Evolutionary conservation across 2,329 filamentous ascomycete species (phyloP), one percentile per base, ranked within the genome.

Genomic region (Aspergillus sp.): DNA sequence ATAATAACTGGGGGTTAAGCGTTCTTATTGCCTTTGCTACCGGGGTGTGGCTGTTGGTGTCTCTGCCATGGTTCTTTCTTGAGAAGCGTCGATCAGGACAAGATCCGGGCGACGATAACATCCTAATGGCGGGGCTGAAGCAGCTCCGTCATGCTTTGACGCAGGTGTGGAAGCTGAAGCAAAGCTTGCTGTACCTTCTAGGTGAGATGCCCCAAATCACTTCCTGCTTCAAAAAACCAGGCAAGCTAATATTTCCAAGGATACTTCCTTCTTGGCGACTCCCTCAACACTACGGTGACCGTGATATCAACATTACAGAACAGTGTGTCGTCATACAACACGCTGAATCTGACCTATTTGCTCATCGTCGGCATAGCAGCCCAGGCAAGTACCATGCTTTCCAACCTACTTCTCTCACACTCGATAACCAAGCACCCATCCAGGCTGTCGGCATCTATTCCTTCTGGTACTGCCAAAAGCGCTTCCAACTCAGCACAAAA

Each of bases 181-280:
- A 90, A 73, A 87, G 83, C 62, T 71, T 90, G 29, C 77, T 88
- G 18, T 90, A 90, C 70, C 80, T 90, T 0, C 80, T 86, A 47
- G 86, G 84, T 81, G 64, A 63, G 71, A 63, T 14, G 2, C 12
- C 49, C 12, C 11, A 4, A 18, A 24, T 18, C 4, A 36, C 4
- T 14, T 11, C 14, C 49, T 20, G 22, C 11, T 11, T 47, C 32
- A 26, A 18, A 14, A 14, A 4, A 20, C 24, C 6, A 12, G 16
- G 10, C 12, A 24, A 3, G 42, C 11, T 14, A 31, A 31, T 54
- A 56, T 29, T 51, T 18, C 22, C 20, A 59, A 73, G 80, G 81
- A 3, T 90, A 89, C 68, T 90, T 90, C 69, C 77, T 90, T 2
- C 81, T 90, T 0, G 87, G 86, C n/a, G 88, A 90, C 72, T 87